Conservation (phyloP, 257 asterid species). For the Solanum dulcamara region DNA sequence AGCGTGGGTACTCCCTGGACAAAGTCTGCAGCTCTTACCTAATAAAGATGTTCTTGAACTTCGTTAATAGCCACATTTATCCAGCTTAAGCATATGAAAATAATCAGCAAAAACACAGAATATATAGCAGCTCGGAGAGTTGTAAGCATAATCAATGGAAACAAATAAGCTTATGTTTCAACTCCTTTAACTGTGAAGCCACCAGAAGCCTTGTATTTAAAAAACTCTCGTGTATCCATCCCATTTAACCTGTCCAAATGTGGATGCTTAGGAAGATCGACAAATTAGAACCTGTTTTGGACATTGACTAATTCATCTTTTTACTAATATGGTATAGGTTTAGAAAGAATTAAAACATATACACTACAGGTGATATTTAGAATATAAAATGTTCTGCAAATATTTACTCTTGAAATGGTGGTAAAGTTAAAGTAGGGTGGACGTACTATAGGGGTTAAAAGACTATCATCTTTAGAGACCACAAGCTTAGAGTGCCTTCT, state of each 20-base stretch:
- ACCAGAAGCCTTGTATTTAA: not conserved
- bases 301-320: not conserved
- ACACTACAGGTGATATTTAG: not conserved
- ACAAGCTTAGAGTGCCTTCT: not conserved
- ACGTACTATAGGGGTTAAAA: not conserved
- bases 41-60: not conserved
- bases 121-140: not conserved
- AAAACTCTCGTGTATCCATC: not conserved
- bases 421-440: not conserved
- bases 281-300: not conserved
- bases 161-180: not conserved
- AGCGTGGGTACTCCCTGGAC: slow-evolving; percentile 15
- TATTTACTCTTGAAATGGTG: not conserved
- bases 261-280: not conserved
- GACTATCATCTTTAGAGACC: not conserved
- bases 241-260: not conserved
- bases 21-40: slow-evolving; percentile 75
- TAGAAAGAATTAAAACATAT: not conserved
- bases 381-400: not conserved
- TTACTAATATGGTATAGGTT: not conserved
- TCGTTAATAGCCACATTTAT: not conserved
- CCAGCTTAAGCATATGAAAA: not conserved
- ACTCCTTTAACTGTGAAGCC: not conserved
- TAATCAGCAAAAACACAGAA: not conserved
- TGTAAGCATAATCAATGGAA: not conserved